Conservation (phyloP, 2,329 filamentous ascomycete genomes). For the Graphilbum sp. region DNA sequence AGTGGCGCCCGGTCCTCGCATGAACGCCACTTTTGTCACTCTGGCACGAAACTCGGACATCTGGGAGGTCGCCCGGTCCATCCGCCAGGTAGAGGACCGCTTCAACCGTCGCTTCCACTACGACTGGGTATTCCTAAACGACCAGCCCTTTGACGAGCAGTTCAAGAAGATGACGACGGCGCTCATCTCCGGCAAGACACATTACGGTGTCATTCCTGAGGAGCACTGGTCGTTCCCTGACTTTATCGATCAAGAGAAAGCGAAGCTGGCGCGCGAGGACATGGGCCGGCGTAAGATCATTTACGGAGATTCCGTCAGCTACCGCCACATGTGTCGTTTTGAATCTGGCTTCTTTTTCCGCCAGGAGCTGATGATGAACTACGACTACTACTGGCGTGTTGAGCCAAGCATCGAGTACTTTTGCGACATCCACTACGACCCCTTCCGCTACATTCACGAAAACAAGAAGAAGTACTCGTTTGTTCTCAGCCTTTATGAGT, state of each 20-base stretch:
- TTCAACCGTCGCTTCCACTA: conserved; percentile 97
- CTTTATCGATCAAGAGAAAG: conserved; percentile 91
- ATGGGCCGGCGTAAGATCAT: conserved; percentile 94
- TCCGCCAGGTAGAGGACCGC: conserved; percentile 90
- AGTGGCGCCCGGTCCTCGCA: conserved; percentile 50
- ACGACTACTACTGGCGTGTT: conserved; percentile 99
- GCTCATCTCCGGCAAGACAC: conserved; percentile 81
- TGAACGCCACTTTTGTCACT: conserved; percentile 96
- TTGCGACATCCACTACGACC: conserved; percentile 90
- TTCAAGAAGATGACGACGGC: conserved; percentile 87
- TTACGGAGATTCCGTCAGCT: conserved; percentile 92
- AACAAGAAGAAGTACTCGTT: conserved; percentile 98
- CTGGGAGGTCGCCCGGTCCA: conserved; percentile 93
- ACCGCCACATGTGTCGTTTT: conserved; percentile 98
- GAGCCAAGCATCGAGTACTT: conserved; percentile 93
- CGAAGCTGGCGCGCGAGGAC: conserved; percentile 75
- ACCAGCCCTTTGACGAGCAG: conserved; percentile 78
- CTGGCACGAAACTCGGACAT: conserved; percentile 84
- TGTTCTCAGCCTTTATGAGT: conserved; percentile 88
- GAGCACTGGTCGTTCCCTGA: conserved; percentile 97
- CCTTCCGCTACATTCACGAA: conserved; percentile 92
- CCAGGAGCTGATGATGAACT: conserved; percentile 82
- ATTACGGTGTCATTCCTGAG: conserved; percentile 74
- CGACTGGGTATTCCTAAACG: conserved; percentile 98
- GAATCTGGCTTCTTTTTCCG: conserved; percentile 99